Base-by-base conservation (phyloP, 768 basidiomycete genomes). In the Punctularia strigosozonata region DNA sequence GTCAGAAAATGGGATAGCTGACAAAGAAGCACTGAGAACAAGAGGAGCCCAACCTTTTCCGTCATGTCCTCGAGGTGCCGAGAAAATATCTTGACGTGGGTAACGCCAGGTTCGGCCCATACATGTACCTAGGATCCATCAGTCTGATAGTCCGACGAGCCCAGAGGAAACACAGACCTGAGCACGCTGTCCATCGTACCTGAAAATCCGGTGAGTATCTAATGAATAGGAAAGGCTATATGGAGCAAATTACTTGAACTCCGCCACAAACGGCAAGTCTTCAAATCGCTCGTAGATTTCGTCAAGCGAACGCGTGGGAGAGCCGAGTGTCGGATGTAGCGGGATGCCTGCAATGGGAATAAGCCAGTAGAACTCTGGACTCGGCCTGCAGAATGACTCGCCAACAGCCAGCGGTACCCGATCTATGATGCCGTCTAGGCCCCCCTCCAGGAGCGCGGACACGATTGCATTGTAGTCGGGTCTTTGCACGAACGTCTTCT, bases 21-120 rank as follows among this genome's bases (percentile, higher is more conserved):
- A 36, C 34, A 36, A 26, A 17, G 32, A 37, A 25, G 45, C 31
- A 28, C 38, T 36, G 25, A 35, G 32, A 5, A 43, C 6, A 31
- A 30, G 18, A 33, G 26, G 36, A 36, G 28, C 15, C 52, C 45
- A 52, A 75, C 83, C 67, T 94, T 91, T 43, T 76, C 74, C 1
- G 87, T 90, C 90, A 91, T 91, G 50, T 90, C 79, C 60, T 92
- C 88, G 23, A 94, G 63, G 63, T 90, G 87, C 39, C 89, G 77
- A 43, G 84, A 87, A 62, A 94, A 94, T 36, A 92, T 65, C 38
- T 75, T 72, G 30, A 87, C 69, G 7, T 46, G 50, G 22, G 51
- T 38, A 8, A 52, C 47, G 23, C 53, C 62, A 23, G 56, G 50
- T 3, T 55, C 49, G 12, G 51, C 51, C 31, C 38, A 50, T 10